Evolutionary conservation across 495 filamentous ascomycete species (phyloP), one percentile per base, ranked within the genome.

Genomic region (Penicillium lividum): DNA sequence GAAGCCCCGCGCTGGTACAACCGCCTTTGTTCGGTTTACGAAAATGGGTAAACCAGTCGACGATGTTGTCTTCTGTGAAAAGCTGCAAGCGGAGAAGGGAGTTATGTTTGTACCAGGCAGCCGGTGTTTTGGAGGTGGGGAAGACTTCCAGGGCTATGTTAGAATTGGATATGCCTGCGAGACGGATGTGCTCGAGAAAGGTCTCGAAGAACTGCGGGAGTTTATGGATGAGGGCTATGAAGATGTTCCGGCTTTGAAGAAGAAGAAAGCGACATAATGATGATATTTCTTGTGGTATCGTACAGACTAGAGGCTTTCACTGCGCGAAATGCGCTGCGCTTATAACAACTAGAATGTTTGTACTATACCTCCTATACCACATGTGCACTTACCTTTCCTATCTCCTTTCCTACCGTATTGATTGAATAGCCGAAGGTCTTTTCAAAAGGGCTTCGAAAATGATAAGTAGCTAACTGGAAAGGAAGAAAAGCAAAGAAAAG

Each of bases 41-140:
- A 76, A 80, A 53, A 78, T 77, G 55, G 90, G 92, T 2, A 76
- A 78, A 61, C 80, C 86, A 3, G 80, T 95, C 1, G 83, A 95
- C 59, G 89, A 92, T 59, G 81, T 82, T 29, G 77, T 73, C 5
- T 91, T 96, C 61, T 93, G 90, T 62, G 76, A 86, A 65, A 78
- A 82, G 63, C 68, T 96, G 18, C 72, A 88, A 18, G 82, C 87
- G 52, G 82, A 85, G 69, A 86, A 79, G 0, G 90, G 90, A 10
- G 89, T 93, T n/a, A 80, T 96, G 81, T 79, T 95, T 63, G 73
- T 91, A 16, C 92, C 93, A 0, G 93, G 86, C 0, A 84, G 85
- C 53, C 72, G 75, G 6, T 93, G 89, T 62, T 97, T 97, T 74
- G 91, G 89, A 0, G 65, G 78, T 5, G 82, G 82, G 1, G 72